Base-by-base conservation (phyloP, 2,329 filamentous ascomycete species). In the Aureobasidium melanogenum region DNA sequence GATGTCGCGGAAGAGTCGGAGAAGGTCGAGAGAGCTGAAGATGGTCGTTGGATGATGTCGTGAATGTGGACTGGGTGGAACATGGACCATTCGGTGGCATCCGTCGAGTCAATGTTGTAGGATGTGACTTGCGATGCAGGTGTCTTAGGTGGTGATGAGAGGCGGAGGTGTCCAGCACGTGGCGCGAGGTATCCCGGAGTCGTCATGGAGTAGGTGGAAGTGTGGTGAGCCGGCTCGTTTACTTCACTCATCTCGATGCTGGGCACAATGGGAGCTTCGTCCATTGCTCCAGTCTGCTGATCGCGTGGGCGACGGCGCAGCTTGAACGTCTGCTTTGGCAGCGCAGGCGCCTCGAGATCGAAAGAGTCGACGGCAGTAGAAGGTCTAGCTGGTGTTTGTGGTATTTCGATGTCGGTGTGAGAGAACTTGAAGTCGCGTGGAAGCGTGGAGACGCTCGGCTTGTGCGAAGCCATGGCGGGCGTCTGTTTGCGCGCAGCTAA, bases 1-100 rank as follows among this genome's bases (percentile, higher is more conserved):
- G 84, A 86, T 14, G 83, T 84, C 19, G 82, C 71, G 2, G 84
- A 87, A 0, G 84, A 87, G 68, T 87, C 81, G 2, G 84, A 86
- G 47, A 81, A 76, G 61, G 79, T 78, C 2, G 83, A 86, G 66
- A 79, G 82, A 5, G 81, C 78, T 3, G 84, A 86, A 7, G 77
- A 76, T 4, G 84, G 81, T 46, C 84, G 79, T 66, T 76, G 75
- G 54, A 84, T 79, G 24, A 73, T 71, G 22, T 63, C 61, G 32
- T 57, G 24, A 10, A 44, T 75, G 57, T 84, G 79, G 22, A 73
- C 71, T 22, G 62, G 54, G 17, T 61, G 44, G 19, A 59, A 50
- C 39, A 52, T 61, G 44, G 34, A 58, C 62, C 60, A 63, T 22
- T 63, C 62, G 10, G 24, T 48, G 19, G 39, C 28, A 22, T 54